Evolutionary conservation across 140 eudicot genomes (phyloP), one percentile per base, ranked within the genome.

Genomic region (Oenanthe javanica): DNA sequence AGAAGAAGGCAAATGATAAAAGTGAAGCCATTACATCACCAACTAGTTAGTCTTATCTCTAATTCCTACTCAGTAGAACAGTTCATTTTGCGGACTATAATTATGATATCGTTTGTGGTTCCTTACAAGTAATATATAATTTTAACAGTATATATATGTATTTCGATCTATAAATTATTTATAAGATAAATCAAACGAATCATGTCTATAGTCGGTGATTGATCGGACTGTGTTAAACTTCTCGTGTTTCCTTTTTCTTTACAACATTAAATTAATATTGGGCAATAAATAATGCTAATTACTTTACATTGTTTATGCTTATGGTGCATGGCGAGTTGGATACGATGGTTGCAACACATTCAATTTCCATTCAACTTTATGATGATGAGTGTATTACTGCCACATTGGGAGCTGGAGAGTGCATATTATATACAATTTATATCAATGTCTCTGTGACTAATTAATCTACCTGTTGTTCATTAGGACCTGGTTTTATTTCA

Each of bases 271-370:
- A 40, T 5, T 72, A 43, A 4, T 18, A 6, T 19, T 57, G 10
- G 1, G 1, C 1, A 6, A 57, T 59, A 19, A 71, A 71, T 71
- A 71, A 71, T 71, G 76, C 50, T 71, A 31, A 71, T 40, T 43
- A 21, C 57, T 73, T 73, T 19, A 19, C 6, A 19, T 75, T 75
- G 38, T 75, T 75, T 48, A 47, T 23, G n/a, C 10, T 48, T 48
- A 5, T 46, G 46, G 79, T 75, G 79, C 79, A n/a, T 48, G 61
- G 63, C 43, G 79, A 75, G 79, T 75, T 52, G 79, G 43, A 75
- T 11, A 36, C 38, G 38, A n/a, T 52, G 52, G 70, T 61, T 61
- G 40, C 40, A 36, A 36, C 52, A 23, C 40, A 19, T 27, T 74
- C 52, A 74, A 12, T 46, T 47, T 1, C 59, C 13, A 72, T 72